Evolutionary conservation across 306 rosid species (phyloP), one percentile per base, ranked within the genome.

Genomic region (Gastrolobium villosum): DNA sequence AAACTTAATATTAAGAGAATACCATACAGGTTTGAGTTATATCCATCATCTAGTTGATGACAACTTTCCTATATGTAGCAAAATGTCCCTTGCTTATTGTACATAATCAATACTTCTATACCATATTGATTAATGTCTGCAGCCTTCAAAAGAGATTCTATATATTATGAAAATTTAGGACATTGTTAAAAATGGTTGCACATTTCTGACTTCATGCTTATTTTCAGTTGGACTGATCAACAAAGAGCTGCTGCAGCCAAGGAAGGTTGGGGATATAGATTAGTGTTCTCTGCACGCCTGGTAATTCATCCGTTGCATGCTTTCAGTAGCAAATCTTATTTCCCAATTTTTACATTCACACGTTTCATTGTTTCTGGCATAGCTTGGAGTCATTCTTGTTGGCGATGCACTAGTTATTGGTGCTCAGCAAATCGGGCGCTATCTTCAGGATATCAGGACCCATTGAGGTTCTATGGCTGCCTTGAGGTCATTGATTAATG

Each of bases 191-290:
- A 56, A 26, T 85, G 20, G 20, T 70, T 62, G 30, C 30, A 48
- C 37, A 77, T 81, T 80, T 69, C 65, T 54, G 30, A 78, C 72
- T 67, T 32, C 31, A 10, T 69, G 40, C 34, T 73, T 75, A 55
- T 35, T 70, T 85, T 60, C 87, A 95, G 97, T 84, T 93, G 90
- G 93, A 93, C 99, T 2, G 98, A 95, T 82, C 99, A 93, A 80
- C 99, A 95, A 89, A 81, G 98, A 88, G 90, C 70, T 48, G 90
- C 84, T 41, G 97, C 91, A 57, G 91, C 97, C 56, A 95, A 86
- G 87, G 93, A 91, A 85, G 96, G 94, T 50, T 95, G 97, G 97
- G 87, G 89, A 74, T 95, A 93, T 81, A 87, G 93, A 85, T 83
- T 93, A 71, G 80, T 95, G 70, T 95, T 85, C 82, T 92, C 98